Conservation (phyloP, 1,139 yeast species). For the Magnusiomyces paraingens region DNA sequence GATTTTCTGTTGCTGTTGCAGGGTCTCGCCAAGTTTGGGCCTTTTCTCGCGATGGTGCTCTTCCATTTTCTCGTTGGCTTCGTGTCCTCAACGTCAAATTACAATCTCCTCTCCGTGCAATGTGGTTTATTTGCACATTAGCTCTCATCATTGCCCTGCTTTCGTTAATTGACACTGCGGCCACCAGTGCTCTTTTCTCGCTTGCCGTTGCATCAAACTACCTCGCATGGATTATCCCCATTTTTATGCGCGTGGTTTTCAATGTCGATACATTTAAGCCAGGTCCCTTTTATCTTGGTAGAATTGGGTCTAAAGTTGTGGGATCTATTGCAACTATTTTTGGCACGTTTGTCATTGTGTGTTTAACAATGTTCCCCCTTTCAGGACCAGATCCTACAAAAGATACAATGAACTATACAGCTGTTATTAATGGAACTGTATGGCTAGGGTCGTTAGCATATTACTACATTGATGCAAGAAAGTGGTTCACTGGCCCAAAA, state of each 20-base stretch:
- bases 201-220: conserved; percentile 56
- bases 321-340: conserved; percentile 26
- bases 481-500: conserved; percentile 60
- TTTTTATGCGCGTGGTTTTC: conserved; percentile 38
- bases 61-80: conserved; percentile 53
- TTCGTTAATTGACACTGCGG: conserved; percentile 52
- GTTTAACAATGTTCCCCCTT: conserved; percentile 53
- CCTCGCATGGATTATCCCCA: conserved; percentile 55
- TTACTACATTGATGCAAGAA: conserved; percentile 50
- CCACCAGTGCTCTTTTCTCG: conserved; percentile 55
- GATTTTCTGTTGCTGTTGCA: conserved; percentile 61
- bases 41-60: conserved; percentile 82
- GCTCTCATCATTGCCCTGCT: conserved; percentile 50
- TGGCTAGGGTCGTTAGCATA: conserved; percentile 46
- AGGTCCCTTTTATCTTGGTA: conserved; percentile 60
- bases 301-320: conserved; percentile 36
- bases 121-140: conserved; percentile 45
- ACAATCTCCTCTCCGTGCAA: conserved; percentile 55
- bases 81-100: conserved; percentile 48
- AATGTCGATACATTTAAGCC: conserved; percentile 50
- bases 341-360: conserved; percentile 52
- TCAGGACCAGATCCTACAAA: conserved; percentile 43
- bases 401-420: conserved; percentile 57
- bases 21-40: conserved; percentile 85
- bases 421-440: conserved; percentile 54